Conservation (phyloP, 2,329 filamentous ascomycete species). For the Trichoderma sp. region DNA sequence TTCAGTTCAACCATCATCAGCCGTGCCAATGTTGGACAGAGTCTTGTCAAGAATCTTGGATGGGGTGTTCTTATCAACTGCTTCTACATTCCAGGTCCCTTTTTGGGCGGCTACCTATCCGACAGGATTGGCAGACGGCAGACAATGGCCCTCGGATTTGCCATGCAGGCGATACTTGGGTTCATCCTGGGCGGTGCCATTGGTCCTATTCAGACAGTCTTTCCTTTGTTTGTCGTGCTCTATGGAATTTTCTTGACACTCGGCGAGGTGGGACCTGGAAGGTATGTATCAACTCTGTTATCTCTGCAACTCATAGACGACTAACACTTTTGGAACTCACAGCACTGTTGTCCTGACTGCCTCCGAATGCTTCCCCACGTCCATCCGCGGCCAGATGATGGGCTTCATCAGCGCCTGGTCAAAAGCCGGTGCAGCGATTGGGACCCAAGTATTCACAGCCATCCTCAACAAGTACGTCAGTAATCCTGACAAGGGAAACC, state of each 20-base stretch:
- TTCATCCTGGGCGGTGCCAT: constrained; percentile 50
- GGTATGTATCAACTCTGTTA: constrained; percentile 24
- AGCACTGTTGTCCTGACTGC: constrained; percentile 40
- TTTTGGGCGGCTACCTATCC: constrained; percentile 47
- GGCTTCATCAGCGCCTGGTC: constrained; percentile 46
- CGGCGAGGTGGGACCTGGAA: constrained; percentile 51
- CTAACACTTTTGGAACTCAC: neutral
- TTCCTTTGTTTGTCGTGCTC: constrained; percentile 50
- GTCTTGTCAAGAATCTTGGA: constrained; percentile 42
- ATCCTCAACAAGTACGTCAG: constrained; percentile 45
- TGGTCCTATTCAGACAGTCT: constrained; percentile 42
- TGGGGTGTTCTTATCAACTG: constrained; percentile 48
- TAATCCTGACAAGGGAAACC: constrained; percentile 43
- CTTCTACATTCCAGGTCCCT: constrained; percentile 48
- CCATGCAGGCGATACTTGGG: constrained; percentile 43
- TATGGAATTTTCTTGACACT: constrained; percentile 50
- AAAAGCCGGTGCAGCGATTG: constrained; percentile 50
- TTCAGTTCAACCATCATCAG: constrained; percentile 53
- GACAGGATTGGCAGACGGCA: constrained; percentile 49
- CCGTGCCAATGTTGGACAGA: constrained; percentile 39
- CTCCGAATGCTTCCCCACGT: constrained; percentile 49
- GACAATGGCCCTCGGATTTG: constrained; percentile 51
- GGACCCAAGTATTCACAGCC: constrained; percentile 49
- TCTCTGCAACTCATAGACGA: neutral
- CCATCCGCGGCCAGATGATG: constrained; percentile 48